Percentiles rank a stretch among this genome's conserved stretches.
These are phyloP conservation scores for Linnemannia zychae DNA, from an alignment of 192 early-diverging fungal species.

Conservation along the genomic window DNA sequence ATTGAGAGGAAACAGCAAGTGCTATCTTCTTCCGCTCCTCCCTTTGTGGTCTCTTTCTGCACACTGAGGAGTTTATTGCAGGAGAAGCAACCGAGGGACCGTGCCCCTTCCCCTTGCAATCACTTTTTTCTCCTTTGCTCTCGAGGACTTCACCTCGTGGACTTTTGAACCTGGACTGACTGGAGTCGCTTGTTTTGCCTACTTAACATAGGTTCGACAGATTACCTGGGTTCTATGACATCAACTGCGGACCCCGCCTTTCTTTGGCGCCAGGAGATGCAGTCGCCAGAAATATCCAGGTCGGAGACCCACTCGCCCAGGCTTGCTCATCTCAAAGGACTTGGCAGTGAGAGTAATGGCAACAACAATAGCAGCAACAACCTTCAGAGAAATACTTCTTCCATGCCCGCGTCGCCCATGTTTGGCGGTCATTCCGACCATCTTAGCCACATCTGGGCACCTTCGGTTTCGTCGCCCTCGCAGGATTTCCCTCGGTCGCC, in stretches of 20 bases:
- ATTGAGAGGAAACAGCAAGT: background rate
- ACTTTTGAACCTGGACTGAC: background rate
- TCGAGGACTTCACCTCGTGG: background rate
- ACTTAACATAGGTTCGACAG: background rate
- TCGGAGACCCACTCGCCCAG: slow-evolving; percentile 11
- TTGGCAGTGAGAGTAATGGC: background rate
- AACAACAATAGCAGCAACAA: background rate
- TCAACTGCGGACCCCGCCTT: slow-evolving; percentile 15
- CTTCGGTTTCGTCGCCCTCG: background rate
- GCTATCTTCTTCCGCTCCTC: background rate
- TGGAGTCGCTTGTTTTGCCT: no score
- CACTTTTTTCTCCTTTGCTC: background rate
- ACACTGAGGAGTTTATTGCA: background rate
- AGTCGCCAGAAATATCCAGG: slow-evolving; percentile 16
- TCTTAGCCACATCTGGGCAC: slow-evolving; percentile 27
- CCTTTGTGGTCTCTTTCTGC: background rate
- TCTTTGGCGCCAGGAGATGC: slow-evolving; percentile 26
- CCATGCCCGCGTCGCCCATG: slow-evolving; percentile 25
- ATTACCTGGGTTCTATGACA: background rate
- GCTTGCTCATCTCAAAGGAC: background rate
- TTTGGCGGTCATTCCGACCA: slow-evolving; percentile 28
- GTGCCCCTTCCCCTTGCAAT: background rate
- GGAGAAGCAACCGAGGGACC: background rate
- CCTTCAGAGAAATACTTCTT: slow-evolving; percentile 19
- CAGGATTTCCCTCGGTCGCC: slow-evolving; percentile 26